A percentile compares a stretch with the other conserved stretches of the same genome.
These are phyloP conservation scores for Rhodotorula graminis DNA, from an alignment of 768 basidiomycete genomes.

Conservation along the genomic window DNA sequence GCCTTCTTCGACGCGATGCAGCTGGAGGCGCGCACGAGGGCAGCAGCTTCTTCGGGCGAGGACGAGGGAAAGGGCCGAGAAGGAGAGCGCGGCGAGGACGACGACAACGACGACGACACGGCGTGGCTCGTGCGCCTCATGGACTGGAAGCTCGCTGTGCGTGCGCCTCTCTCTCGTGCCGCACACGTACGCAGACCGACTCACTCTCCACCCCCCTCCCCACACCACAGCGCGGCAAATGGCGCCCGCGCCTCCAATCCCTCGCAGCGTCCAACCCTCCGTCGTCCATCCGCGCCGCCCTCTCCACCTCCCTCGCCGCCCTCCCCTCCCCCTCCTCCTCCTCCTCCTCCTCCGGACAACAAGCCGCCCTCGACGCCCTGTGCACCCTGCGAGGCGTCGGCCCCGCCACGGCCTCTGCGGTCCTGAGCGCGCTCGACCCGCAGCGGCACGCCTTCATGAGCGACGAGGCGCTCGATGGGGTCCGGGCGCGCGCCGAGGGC, in stretches of 20 bases:
- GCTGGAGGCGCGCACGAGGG: no score
- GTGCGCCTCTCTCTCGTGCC: not conserved
- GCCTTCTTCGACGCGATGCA: not conserved
- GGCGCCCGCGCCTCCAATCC: conserved; percentile 15
- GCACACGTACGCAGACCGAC: no score
- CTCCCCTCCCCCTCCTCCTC: not conserved
- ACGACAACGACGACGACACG: not conserved
- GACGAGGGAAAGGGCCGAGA: no score
- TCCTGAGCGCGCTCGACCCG: conserved; percentile 22
- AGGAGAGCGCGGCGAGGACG: not conserved
- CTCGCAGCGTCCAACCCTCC: conserved; percentile 15
- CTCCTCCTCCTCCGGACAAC: not conserved
- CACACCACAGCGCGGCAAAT: conserved; percentile 36
- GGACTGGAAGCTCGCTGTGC: conserved; percentile 2
- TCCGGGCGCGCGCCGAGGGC: not conserved
- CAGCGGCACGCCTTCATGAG: conserved; percentile 19
- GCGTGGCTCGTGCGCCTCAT: not conserved
- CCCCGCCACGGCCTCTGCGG: conserved; percentile 37
- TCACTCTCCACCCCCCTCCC: no score
- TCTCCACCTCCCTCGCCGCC: not conserved
- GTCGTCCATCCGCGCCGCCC: conserved; percentile 13
- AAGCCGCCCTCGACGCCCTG: conserved; percentile 9
- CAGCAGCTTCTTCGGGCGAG: no score
- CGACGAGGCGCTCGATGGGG: conserved; percentile 21
- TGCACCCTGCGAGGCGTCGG: conserved; percentile 34